These are phyloP conservation scores for Chaetomium strumarium DNA, from an alignment of 2,329 filamentous ascomycete species.

Conservation along the genomic window DNA sequence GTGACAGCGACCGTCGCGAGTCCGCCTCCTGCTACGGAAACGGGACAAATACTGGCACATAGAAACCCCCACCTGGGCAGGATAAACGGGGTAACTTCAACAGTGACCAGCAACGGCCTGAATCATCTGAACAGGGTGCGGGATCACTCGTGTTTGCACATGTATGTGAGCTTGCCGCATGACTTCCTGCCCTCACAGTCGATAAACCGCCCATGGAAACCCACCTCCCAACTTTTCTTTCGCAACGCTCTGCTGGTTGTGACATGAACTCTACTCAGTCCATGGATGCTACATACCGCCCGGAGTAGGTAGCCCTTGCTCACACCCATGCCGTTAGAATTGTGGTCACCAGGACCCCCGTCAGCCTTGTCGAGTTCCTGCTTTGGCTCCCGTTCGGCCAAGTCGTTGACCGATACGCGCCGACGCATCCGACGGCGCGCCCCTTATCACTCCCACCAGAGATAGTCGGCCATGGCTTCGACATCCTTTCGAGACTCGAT, in stretches of 20 bases:
- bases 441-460: neutral
- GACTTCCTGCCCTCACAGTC: constrained; percentile 3
- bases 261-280: neutral
- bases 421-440: neutral
- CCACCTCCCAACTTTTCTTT: neutral
- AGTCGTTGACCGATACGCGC: neutral
- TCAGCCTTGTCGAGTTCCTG: constrained; percentile 5
- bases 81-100: neutral
- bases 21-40: neutral
- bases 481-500: constrained; percentile 88
- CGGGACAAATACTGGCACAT: neutral
- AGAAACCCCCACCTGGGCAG: too few species aligned
- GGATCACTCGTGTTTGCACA: constrained; percentile 3
- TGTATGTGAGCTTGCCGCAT: constrained; percentile 11
- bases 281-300: too few species aligned
- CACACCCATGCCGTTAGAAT: constrained; percentile 1
- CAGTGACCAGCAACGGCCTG: neutral
- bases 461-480: constrained; percentile 61
- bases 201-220: constrained; percentile 1
- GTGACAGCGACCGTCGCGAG: neutral
- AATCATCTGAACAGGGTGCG: constrained; percentile 8
- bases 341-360: constrained; percentile 13
- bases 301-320: neutral
- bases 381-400: neutral
- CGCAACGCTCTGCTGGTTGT: neutral